A percentile compares a stretch with the other conserved stretches of the same genome.
These are phyloP conservation scores for Chrysopogon serrulatus DNA, from an alignment of 176 grass and related monocot genomes.

Conservation along the genomic window DNA sequence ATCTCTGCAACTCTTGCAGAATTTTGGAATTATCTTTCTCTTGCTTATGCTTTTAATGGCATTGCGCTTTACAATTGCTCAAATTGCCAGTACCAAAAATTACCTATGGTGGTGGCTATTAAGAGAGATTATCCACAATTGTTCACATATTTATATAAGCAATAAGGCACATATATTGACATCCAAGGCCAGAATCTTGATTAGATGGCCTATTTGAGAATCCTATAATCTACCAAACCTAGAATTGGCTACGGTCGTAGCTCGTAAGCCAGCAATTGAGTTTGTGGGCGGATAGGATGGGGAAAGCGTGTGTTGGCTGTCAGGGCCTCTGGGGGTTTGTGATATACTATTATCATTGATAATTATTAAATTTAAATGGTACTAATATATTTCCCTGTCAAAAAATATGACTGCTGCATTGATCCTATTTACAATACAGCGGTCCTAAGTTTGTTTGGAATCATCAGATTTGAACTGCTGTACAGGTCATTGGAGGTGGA, in stretches of 20 bases:
- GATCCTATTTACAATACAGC: not conserved
- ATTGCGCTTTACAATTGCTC: not conserved
- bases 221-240: not conserved
- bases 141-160: not conserved
- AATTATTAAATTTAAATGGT: not conserved
- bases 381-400: not conserved
- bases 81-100: not conserved
- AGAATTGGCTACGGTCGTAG: not conserved
- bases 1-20: not conserved
- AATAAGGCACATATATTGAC: not conserved
- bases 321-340: not conserved
- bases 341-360: too few relatives aligned
- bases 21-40: not conserved
- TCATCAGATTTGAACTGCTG: slow-evolving; percentile 8
- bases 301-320: not conserved
- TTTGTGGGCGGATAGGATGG: not conserved
- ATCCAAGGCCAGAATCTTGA: not conserved
- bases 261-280: not conserved
- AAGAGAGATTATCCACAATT: not conserved
- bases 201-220: not conserved
- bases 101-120: not conserved
- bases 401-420: not conserved
- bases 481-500: slow-evolving; percentile 53
- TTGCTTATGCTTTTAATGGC: not conserved
- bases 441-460: not conserved